Evolutionary conservation across 805 yeast species (phyloP).

Genomic region (Wickerhamia fluorescens): DNA sequence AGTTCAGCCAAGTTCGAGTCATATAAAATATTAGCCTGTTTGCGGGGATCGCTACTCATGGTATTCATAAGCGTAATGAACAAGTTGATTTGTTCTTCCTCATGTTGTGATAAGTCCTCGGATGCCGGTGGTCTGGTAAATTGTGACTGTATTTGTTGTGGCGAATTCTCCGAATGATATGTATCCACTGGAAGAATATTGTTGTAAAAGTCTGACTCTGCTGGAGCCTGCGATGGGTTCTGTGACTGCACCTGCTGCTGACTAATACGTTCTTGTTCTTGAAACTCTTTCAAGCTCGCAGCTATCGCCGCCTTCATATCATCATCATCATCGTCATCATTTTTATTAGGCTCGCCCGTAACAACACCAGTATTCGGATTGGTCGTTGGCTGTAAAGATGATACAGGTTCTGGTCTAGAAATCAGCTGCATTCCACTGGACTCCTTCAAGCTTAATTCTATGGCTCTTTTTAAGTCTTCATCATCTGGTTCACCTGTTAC

Average conservation of each 20-base stretch:
- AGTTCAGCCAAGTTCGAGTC: constrained; percentile 50
- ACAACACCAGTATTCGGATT: constrained; percentile 5
- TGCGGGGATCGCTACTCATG: constrained; percentile 39
- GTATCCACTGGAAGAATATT: constrained; percentile 16
- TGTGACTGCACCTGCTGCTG: constrained; percentile 5
- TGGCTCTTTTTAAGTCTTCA: constrained; percentile 71
- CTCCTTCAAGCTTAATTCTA: constrained; percentile 71
- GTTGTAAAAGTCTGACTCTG: constrained; percentile 23
- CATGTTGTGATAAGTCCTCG: constrained; percentile 46
- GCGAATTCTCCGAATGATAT: too few species aligned
- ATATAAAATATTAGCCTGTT: constrained; percentile 30
- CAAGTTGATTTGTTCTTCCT: constrained; percentile 61
- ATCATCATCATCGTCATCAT: constrained; percentile 67
- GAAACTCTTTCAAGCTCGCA: constrained; percentile 76
- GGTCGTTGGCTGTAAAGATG: too few species aligned
- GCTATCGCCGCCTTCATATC: constrained; percentile 93
- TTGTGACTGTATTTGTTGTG: neutral
- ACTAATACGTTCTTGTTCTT: constrained; percentile 22
- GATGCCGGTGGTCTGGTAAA: constrained; percentile 3
- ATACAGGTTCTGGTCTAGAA: too few species aligned
- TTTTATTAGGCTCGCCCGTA: constrained; percentile 11
- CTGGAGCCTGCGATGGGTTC: constrained; percentile 8
- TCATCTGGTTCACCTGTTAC: constrained; percentile 47
- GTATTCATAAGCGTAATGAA: constrained; percentile 62
- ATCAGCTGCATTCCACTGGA: constrained; percentile 12